Base-by-base conservation (phyloP, 106 monocot genomes). In the Alisma plantagoaquatica region DNA sequence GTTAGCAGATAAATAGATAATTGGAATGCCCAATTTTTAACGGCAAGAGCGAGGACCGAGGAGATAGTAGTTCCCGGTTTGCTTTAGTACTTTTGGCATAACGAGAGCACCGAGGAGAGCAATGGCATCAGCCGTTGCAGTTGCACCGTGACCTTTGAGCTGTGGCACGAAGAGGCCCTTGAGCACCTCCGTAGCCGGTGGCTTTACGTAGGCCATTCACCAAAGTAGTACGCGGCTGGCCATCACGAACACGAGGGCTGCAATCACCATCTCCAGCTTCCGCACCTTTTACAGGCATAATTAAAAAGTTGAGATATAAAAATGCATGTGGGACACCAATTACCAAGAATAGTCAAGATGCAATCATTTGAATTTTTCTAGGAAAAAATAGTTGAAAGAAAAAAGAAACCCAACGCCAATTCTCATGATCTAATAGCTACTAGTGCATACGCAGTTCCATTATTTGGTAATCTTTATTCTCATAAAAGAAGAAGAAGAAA, bases 71-170 rank as follows among this genome's bases (percentile, higher is more conserved):
- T 29, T 17, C 16, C 27, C 24, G 51, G 2, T 16, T 14, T 31
- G n/a, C 12, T 51, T 14, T 7, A 29, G 16, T 14, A 33, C 63
- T 74, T 65, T 74, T 74, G 79, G 79, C 79, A 79, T 79, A 51
- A 79, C 41, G 23, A 79, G 70, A 16, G 79, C 79, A 1, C 79
- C 79, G 0, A 79, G 50, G 4, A 79, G 70, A 21, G 79, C 79
- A 31, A 79, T 66, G 17, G 79, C 63, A 46, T 79, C 79, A 15
- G 30, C 70, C 0, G 70, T 64, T 8, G 66, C 73, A 1, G 62
- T 54, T 0, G 58, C 57, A 15, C 73, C 74, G 14, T 14, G 35
- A 6, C 6, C 9, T 6, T 38, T 70, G 52, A 78, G 69, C n/a
- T 25, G 63, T 1, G 79, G 79, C 12, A 79, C 52, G 24, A 79